Percentiles rank a stretch among this genome's conserved stretches.
phyloP scores from a whole-genome alignment of 257 asterid species.

The Nicotiana noctiflora region DNA sequence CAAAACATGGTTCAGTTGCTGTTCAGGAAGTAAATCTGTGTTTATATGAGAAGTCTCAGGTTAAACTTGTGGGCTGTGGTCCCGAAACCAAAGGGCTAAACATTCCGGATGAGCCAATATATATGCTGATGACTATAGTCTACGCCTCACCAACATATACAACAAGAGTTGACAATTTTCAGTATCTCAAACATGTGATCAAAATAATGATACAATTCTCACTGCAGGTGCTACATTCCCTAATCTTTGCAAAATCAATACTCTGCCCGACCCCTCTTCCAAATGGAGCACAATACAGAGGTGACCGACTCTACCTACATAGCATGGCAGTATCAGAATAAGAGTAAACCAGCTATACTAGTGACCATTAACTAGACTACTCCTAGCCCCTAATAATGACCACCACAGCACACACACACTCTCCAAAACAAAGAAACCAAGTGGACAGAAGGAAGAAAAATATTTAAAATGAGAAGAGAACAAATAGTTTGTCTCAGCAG shows the following conservation, averaged over 20 bases:
- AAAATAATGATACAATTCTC: neutral
- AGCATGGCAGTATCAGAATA: neutral
- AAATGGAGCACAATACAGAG: neutral
- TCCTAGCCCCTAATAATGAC: neutral
- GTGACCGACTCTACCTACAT: neutral
- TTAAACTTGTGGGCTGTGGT: neutral
- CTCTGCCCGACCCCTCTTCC: neutral
- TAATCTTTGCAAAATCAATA: neutral
- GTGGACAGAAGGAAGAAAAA: neutral
- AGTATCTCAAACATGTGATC: neutral
- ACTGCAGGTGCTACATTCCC: neutral
- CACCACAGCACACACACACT: neutral
- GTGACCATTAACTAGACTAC: neutral
- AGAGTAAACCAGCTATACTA: neutral
- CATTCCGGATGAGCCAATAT: neutral
- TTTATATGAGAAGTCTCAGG: neutral
- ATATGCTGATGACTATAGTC: neutral
- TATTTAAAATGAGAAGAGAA: neutral
- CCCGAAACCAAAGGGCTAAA: neutral
- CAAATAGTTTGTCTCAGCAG: neutral
- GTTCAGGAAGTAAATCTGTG: neutral
- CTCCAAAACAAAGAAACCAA: neutral
- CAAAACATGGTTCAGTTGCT: neutral
- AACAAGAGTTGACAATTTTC: neutral
- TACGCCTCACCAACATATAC: neutral